phyloP scores from a whole-genome alignment of 225 moss, liverwort and hornwort genomes.

The Polytrichum commune region DNA sequence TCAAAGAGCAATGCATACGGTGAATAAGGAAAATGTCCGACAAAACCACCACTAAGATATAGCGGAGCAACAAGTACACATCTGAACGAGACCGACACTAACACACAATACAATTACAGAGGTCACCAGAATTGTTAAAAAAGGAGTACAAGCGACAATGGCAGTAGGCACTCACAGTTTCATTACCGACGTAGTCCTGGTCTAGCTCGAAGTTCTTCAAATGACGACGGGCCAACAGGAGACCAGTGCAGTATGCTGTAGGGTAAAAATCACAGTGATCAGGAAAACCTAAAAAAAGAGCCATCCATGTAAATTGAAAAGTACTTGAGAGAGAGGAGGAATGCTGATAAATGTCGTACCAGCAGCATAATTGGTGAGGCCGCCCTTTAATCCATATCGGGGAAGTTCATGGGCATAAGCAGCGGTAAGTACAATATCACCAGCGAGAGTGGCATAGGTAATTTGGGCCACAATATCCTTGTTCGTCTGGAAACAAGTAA shows the following conservation, averaged over 20 bases:
- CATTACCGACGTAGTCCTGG: constrained; percentile 74
- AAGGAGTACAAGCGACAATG: no score
- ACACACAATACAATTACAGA: no score
- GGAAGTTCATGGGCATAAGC: constrained; percentile 89
- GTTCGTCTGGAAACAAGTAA: constrained; percentile 40
- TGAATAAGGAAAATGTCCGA: no score
- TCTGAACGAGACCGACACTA: no score
- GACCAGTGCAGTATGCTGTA: constrained; percentile 74
- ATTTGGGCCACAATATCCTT: constrained; percentile 97
- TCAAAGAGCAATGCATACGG: no score
- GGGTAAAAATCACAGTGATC: no score
- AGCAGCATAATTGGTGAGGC: constrained; percentile 89
- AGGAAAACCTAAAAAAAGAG: no score
- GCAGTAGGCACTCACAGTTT: constrained; percentile 17
- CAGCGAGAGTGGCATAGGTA: constrained; percentile 86
- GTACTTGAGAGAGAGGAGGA: not conserved
- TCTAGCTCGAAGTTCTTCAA: constrained; percentile 72
- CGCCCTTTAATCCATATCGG: constrained; percentile 77
- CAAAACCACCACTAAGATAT: no score
- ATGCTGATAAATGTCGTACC: constrained; percentile 3
- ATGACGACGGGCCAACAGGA: constrained; percentile 73
- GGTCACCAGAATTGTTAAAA: no score
- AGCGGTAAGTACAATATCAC: constrained; percentile 80
- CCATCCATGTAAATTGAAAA: not conserved
- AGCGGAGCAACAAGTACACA: no score